Evolutionary conservation across 305 asterid genomes (phyloP).

Genomic region (Fraxinus sp.): DNA sequence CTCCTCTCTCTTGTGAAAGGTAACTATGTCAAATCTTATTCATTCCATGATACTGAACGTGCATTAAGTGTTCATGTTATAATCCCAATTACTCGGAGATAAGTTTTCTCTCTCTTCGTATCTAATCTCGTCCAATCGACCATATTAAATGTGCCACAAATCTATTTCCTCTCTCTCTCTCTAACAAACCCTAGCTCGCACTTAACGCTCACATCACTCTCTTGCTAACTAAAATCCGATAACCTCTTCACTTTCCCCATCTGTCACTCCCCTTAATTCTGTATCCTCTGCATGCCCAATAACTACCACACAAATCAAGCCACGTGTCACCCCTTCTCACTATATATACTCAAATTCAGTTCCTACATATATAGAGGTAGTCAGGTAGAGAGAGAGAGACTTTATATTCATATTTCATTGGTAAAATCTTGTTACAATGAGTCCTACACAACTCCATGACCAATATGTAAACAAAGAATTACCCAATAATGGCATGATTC

Average conservation of each 20-base stretch:
- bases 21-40: too few relatives aligned
- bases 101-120: not conserved
- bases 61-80: not conserved
- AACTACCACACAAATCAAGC: not conserved
- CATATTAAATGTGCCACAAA: not conserved
- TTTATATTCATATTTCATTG: not conserved
- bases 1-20: too few relatives aligned
- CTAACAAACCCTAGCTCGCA: not conserved
- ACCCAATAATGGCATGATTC: constrained; percentile 1
- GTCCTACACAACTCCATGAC: constrained; percentile 15
- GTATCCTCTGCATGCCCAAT: not conserved
- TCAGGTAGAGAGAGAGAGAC: not conserved
- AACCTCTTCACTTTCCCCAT: not conserved
- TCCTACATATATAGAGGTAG: not conserved
- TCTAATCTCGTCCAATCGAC: not conserved
- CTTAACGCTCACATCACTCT: not conserved
- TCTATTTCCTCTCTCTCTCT: not conserved
- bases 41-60: too few relatives aligned
- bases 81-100: not conserved
- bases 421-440: constrained; percentile 19
- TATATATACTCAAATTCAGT: not conserved
- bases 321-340: not conserved
- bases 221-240: not conserved
- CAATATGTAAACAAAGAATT: constrained; percentile 19
- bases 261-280: not conserved